Conservation (phyloP, 73 alveolate genomes). For the Paramecium bursaria region DNA sequence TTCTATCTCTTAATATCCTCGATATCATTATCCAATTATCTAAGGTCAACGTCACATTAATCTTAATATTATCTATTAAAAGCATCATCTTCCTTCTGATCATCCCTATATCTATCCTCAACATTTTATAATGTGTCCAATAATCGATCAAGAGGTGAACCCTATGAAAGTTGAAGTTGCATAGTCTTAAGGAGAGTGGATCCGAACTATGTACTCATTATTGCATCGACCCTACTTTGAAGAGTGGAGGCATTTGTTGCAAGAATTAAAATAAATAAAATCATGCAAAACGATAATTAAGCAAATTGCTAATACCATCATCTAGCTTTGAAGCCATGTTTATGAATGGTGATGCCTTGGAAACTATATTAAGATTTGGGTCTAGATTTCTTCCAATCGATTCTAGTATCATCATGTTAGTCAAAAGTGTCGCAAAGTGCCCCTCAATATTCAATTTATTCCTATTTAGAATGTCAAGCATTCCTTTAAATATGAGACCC, state of each 20-base stretch:
- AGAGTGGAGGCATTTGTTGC: not conserved
- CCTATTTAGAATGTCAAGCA: slow-evolving; percentile 30
- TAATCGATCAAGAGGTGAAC: slow-evolving; percentile 43
- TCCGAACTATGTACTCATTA: slow-evolving; percentile 24
- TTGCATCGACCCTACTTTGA: not conserved
- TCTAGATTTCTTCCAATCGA: slow-evolving; percentile 4
- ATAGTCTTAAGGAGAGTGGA: slow-evolving; percentile 1
- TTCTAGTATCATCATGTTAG: slow-evolving; percentile 55
- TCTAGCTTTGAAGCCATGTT: not conserved
- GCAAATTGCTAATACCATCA: slow-evolving; percentile 7
- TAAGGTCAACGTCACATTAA: slow-evolving; percentile 17
- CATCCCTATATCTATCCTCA: slow-evolving; percentile 43
- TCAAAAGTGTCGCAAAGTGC: slow-evolving; percentile 43
- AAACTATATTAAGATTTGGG: not conserved
- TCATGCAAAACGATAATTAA: slow-evolving; percentile 47
- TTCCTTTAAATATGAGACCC: slow-evolving; percentile 32
- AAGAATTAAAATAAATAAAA: slow-evolving; percentile 10
- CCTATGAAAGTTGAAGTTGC: not conserved
- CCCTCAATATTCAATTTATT: slow-evolving; percentile 41
- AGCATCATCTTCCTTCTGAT: slow-evolving; percentile 32
- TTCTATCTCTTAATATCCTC: slow-evolving; percentile 26
- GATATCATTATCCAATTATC: not conserved
- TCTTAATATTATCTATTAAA: slow-evolving; percentile 32
- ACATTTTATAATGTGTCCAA: slow-evolving; percentile 23
- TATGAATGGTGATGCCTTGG: slow-evolving; percentile 35